phyloP scores from a whole-genome alignment of 345 rosid species.

The Brassica cretica region DNA sequence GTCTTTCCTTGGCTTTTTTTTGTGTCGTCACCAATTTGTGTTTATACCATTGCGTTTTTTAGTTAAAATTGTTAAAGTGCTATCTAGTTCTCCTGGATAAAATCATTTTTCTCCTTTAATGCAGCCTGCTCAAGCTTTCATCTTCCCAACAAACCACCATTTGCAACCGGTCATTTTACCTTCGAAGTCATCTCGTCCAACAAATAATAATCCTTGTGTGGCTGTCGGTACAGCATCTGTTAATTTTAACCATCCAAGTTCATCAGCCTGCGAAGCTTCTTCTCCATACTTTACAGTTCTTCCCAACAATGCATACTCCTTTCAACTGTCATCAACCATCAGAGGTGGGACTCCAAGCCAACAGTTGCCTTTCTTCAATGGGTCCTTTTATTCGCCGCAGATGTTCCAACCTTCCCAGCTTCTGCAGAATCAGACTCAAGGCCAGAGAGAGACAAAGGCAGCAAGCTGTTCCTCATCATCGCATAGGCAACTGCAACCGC shows the following conservation, averaged over 20 bases:
- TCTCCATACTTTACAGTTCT: conserved; percentile 48
- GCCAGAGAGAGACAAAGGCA: conserved; percentile 42
- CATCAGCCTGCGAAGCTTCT: conserved; percentile 43
- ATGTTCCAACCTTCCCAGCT: conserved; percentile 52
- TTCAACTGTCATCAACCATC: conserved; percentile 40
- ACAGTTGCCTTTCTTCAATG: conserved; percentile 49
- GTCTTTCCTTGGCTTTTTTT: not conserved
- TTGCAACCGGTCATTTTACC: conserved; percentile 34
- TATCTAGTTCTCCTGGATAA: conserved; percentile 6
- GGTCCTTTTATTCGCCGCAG: conserved; percentile 54
- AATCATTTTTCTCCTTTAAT: not conserved
- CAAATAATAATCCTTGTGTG: conserved; percentile 32
- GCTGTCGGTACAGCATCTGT: conserved; percentile 42
- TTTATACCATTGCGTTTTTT: conserved; percentile 3
- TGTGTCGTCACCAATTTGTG: not conserved
- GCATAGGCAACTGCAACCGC: conserved; percentile 45
- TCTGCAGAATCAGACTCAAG: conserved; percentile 46
- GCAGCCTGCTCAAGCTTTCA: conserved; percentile 55
- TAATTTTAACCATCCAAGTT: conserved; percentile 49
- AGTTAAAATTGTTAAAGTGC: not conserved
- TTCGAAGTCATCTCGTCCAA: conserved; percentile 37
- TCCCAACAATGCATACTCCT: conserved; percentile 51
- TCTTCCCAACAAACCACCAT: conserved; percentile 51
- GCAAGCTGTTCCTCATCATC: conserved; percentile 52
- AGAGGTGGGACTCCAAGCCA: conserved; percentile 49